Conservation (phyloP, 2,329 filamentous ascomycete species). For the Elsinoe perseae region DNA sequence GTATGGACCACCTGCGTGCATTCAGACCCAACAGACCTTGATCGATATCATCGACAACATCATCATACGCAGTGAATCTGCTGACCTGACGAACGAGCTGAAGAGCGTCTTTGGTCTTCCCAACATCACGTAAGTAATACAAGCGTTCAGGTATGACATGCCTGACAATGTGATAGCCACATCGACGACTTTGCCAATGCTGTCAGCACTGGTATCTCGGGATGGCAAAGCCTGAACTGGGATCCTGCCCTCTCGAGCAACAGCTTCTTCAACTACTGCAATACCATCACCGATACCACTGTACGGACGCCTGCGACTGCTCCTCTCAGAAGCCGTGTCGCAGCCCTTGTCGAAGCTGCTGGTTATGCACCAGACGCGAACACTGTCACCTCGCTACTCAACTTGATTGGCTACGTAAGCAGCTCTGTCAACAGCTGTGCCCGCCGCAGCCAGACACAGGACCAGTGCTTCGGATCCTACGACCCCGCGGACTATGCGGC, state of each 20-base stretch:
- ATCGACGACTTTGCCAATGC: constrained; percentile 48
- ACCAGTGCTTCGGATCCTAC: constrained; percentile 46
- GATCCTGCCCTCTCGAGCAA: constrained; percentile 47
- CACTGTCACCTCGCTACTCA: constrained; percentile 47
- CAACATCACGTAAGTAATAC: constrained; percentile 33
- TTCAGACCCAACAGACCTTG: constrained; percentile 55
- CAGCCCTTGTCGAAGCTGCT: constrained; percentile 40
- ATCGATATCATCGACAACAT: constrained; percentile 54
- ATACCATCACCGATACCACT: constrained; percentile 44
- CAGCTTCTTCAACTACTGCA: constrained; percentile 48
- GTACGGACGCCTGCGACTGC: constrained; percentile 39
- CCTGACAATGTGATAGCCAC: constrained; percentile 22
- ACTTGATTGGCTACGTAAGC: constrained; percentile 50
- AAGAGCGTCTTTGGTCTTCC: constrained; percentile 48
- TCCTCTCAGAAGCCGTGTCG: constrained; percentile 33
- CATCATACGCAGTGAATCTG: constrained; percentile 40
- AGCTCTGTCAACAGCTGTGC: constrained; percentile 37
- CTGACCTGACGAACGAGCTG: constrained; percentile 37
- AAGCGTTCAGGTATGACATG: not conserved
- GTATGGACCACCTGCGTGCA: constrained; percentile 54
- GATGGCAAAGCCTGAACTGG: constrained; percentile 49
- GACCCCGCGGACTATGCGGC: constrained; percentile 41
- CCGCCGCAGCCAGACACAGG: constrained; percentile 34
- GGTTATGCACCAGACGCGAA: constrained; percentile 39
- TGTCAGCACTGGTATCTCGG: constrained; percentile 36